phyloP scores from a whole-genome alignment of 176 grass and related monocot species.

The Chrysopogon serrulatus region DNA sequence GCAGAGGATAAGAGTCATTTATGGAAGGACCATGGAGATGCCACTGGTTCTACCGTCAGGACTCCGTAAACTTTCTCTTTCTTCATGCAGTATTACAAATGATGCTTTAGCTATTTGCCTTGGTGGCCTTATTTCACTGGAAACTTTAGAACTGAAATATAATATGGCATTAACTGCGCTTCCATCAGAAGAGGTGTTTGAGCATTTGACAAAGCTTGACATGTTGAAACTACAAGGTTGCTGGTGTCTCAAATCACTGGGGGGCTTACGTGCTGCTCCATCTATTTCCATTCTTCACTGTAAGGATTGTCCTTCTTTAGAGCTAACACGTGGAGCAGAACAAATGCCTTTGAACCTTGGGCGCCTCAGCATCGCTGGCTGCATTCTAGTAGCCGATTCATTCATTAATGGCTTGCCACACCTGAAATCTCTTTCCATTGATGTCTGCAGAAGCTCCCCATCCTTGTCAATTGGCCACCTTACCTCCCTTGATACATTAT shows the following conservation, averaged over 20 bases:
- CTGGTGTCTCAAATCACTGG: constrained; percentile 9
- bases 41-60: background rate
- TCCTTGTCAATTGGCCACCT: background rate
- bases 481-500: background rate
- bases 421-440: rapidly evolving
- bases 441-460: background rate
- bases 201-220: background rate
- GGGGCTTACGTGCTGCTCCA: background rate
- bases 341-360: background rate
- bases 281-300: background rate
- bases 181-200: background rate
- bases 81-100: background rate
- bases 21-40: background rate
- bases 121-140: background rate
- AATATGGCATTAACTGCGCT: background rate
- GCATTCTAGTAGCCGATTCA: background rate
- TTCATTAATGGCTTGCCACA: background rate
- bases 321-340: background rate
- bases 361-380: rapidly evolving
- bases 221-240: rapidly evolving
- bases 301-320: background rate
- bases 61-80: rapidly evolving
- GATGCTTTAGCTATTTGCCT: constrained; percentile 1
- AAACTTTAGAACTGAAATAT: too few species aligned
- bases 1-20: background rate